Evolutionary conservation across 495 filamentous ascomycete species (phyloP), one percentile per base, ranked within the genome.

Genomic region (Penicillium nucicola): DNA sequence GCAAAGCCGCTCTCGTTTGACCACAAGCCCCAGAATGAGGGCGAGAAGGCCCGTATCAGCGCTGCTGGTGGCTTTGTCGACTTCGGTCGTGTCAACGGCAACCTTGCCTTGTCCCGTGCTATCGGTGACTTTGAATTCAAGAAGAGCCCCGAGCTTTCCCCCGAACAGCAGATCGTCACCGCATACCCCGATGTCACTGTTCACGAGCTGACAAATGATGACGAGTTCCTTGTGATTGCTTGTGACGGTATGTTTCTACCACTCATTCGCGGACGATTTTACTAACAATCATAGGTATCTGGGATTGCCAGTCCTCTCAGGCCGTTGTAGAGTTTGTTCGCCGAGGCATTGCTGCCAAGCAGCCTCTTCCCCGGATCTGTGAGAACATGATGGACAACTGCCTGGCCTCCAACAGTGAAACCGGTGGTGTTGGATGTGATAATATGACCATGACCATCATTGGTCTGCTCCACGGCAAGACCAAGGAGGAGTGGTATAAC

Each of bases 321-420:
- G 87, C 91, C 20, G 95, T 97, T 14, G 80, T 97, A 47, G 93
- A 98, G 63, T 98, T 97, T 64, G 95, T 97, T 55, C 82, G 93
- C 61, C 83, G 95, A 56, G 95, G 93, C 32, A 95, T 98, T 66
- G 90, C 89, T 17, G 92, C 91, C 15, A 93, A 95, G 76, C 93
- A 98, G 72, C 85, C 92, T 25, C 81, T 98, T 15, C 82, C 88
- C 41, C 84, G 86, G 61, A 97, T 98, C 61, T 96, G 91, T 71
- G 93, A 98, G 76, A 98, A 98, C 76, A 95, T 98, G 90, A 98
- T 98, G 93, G 92, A 97, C 76, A 98, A 97, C 72, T 98, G 93
- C 67, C 80, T 97, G 46, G 89, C 93, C 23, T 91, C 90, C 43
- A 97, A 93, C 78, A 93, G 91, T 59, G 95, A 98, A 70, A 97